These are phyloP conservation scores for Eragrostis curvula DNA, from an alignment of 176 grass and related monocot species.

Conservation along the genomic window DNA sequence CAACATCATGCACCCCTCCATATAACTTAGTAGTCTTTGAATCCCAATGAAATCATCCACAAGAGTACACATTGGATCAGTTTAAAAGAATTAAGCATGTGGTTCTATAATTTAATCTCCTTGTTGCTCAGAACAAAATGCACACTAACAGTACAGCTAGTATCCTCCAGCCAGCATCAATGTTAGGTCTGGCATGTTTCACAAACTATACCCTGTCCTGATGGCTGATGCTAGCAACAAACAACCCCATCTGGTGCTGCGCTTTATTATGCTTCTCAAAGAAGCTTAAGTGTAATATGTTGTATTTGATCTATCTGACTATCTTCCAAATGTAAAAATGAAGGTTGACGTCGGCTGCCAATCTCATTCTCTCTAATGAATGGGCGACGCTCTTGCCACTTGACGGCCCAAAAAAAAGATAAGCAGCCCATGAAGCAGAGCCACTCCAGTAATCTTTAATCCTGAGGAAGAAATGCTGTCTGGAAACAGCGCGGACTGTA, in stretches of 20 bases:
- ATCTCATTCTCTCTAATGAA: not conserved
- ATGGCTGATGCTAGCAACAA: slow-evolving; percentile 1
- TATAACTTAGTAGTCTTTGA: not conserved
- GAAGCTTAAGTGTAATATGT: not conserved
- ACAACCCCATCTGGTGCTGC: not conserved
- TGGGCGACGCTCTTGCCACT: not conserved
- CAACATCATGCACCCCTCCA: not conserved
- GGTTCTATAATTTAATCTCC: not conserved
- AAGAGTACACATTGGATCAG: not conserved
- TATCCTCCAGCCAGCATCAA: slow-evolving; percentile 13
- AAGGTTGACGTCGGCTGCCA: not conserved
- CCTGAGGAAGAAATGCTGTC: not conserved
- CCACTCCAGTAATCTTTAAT: not conserved
- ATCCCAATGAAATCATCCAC: not conserved
- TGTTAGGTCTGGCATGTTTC: not conserved
- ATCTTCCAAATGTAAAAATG: not conserved
- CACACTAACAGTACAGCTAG: not conserved
- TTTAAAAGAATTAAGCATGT: not conserved
- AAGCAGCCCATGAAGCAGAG: not conserved
- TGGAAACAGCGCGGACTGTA: not conserved
- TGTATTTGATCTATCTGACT: not conserved
- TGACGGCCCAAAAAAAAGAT: not conserved
- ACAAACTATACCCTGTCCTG: not conserved
- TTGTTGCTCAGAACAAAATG: slow-evolving; percentile 14
- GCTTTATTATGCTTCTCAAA: slow-evolving; percentile 27